Evolutionary conservation across 2,329 filamentous ascomycete genomes (phyloP).

Genomic region (Cytospora paraplurivora): DNA sequence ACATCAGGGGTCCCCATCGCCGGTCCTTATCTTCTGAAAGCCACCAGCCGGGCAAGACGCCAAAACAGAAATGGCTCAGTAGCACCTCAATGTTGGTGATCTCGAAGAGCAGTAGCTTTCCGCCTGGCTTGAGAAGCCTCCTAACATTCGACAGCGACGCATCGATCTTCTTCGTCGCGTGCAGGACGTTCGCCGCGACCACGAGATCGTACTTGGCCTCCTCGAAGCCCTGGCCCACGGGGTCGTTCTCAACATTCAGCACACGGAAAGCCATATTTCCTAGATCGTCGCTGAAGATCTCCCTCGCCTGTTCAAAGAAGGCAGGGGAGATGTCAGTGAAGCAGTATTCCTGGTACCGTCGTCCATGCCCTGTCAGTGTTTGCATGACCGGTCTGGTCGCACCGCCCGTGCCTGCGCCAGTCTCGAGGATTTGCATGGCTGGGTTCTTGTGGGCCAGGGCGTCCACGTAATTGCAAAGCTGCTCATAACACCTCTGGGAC

Average conservation of each 20-base stretch:
- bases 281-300: slow-evolving; percentile 32
- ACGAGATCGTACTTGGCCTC: slow-evolving; percentile 36
- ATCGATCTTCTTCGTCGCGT: slow-evolving; percentile 36
- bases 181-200: slow-evolving; percentile 38
- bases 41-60: slow-evolving; percentile 39
- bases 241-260: slow-evolving; percentile 40
- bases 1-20: slow-evolving; percentile 33
- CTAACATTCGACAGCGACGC: slow-evolving; percentile 33
- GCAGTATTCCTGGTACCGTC: slow-evolving; percentile 35
- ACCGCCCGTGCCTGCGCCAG: slow-evolving; percentile 41
- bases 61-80: slow-evolving; percentile 34
- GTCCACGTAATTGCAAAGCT: slow-evolving; percentile 32
- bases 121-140: slow-evolving; percentile 37
- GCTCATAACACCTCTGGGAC: slow-evolving; percentile 28
- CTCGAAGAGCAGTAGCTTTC: slow-evolving; percentile 38
- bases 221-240: slow-evolving; percentile 35
- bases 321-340: slow-evolving; percentile 45
- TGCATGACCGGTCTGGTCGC: slow-evolving; percentile 35
- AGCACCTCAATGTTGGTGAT: slow-evolving; percentile 31
- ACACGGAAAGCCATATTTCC: slow-evolving; percentile 38
- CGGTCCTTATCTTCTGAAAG: slow-evolving; percentile 36
- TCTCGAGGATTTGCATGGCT: slow-evolving; percentile 40
- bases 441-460: slow-evolving; percentile 37
- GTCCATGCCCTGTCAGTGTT: slow-evolving; percentile 28
- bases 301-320: slow-evolving; percentile 41